phyloP scores from a whole-genome alignment of 148 eudicot species.

The Chenopodium berlandieri region DNA sequence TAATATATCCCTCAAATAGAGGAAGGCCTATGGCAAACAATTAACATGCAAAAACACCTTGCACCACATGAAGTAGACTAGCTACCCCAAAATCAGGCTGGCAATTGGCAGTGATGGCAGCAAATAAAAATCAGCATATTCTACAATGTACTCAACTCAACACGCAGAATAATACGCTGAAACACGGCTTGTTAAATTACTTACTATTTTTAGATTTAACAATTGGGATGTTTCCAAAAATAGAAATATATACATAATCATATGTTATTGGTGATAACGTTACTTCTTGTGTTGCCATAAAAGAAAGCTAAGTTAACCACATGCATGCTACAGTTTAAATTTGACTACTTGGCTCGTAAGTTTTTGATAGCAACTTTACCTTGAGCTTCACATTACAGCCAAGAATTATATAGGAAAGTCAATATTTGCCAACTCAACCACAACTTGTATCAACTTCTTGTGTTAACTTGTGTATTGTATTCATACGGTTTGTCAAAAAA shows the following conservation, averaged over 20 bases:
- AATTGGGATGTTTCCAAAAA: background rate
- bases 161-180: background rate
- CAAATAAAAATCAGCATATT: background rate
- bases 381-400: background rate
- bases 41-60: no score
- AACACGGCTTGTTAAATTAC: no score
- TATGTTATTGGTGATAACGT: background rate
- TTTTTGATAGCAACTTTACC: background rate
- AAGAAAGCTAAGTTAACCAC: background rate
- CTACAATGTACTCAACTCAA: no score
- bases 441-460: background rate
- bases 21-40: no score
- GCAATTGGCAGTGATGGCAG: no score
- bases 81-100: no score
- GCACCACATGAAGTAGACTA: no score
- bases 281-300: background rate
- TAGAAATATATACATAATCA: no score
- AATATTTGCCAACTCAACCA: conserved; percentile 3
- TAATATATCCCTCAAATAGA: no score
- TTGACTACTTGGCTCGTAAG: background rate
- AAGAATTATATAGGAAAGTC: background rate
- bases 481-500: no score
- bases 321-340: background rate
- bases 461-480: no score
- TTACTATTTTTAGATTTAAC: background rate